These are phyloP conservation scores for Verbascum thapsus DNA, from an alignment of 257 asterid genomes.

Conservation along the genomic window DNA sequence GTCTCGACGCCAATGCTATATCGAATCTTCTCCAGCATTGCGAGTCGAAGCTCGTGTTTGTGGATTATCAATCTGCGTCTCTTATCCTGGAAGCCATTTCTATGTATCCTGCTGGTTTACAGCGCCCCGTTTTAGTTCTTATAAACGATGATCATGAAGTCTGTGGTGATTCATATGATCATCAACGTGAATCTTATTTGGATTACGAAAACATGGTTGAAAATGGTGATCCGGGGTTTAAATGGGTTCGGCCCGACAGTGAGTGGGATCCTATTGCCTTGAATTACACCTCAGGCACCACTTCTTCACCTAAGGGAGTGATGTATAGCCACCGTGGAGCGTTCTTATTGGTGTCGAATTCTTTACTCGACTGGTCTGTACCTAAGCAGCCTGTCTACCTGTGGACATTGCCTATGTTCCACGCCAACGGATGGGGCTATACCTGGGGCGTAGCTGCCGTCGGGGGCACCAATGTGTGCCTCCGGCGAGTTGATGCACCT, in stretches of 20 bases:
- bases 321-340: conserved; percentile 52
- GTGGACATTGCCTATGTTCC: conserved; percentile 61
- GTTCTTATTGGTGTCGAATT: conserved; percentile 26
- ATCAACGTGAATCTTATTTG: background rate
- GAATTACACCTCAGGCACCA: conserved; percentile 68
- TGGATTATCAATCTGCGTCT: conserved; percentile 40
- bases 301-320: conserved; percentile 58
- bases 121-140: conserved; percentile 36
- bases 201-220: conserved; percentile 43
- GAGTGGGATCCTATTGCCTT: conserved; percentile 55
- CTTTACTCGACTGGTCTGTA: conserved; percentile 43
- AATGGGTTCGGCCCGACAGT: conserved; percentile 44
- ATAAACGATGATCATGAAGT: conserved; percentile 29
- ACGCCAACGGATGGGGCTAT: conserved; percentile 60
- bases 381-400: conserved; percentile 44
- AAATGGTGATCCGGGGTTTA: conserved; percentile 39
- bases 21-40: conserved; percentile 44
- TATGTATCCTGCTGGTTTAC: conserved; percentile 30
- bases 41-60: conserved; percentile 52
- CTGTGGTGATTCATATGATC: background rate
- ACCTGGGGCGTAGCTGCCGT: conserved; percentile 57
- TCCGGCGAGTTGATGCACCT: conserved; percentile 42
- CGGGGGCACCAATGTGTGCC: conserved; percentile 53
- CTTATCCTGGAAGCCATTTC: conserved; percentile 48
- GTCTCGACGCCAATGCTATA: conserved; percentile 48